Evolutionary conservation across 2,329 filamentous ascomycete species (phyloP), one percentile per base, ranked within the genome.

Genomic region (Monosporascus sp.): DNA sequence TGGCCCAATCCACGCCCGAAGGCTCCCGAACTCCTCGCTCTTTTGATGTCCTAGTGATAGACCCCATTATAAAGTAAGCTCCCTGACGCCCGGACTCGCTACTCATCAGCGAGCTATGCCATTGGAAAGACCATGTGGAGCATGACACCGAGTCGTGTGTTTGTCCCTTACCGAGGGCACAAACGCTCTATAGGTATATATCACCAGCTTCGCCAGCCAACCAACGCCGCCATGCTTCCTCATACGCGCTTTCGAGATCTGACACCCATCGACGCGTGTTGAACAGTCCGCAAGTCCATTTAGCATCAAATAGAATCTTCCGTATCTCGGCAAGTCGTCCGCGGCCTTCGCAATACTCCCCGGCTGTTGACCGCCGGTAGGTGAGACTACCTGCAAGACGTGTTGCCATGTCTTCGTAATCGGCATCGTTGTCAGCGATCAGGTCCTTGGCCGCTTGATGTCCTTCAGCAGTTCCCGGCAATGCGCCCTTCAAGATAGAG

Each of bases 221-320:
- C 93, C 94, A 99, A 66, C 84, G 82, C 62, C 80, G 79, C 94
- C 94, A 99, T 19, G 92, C 91, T 67, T 88, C 83, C 59, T 89
- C 86, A 69, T 97, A 99, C 14, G 91, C 92, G 56, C 83, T 80
- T 74, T 99, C 94, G 20, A 99, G 74, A 71, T 97, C 92, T 47
- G 79, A 75, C 26, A 97, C 93, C 94, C 94, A 99, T 61, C 94
- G 82, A 62, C 79, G 82, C 6, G 94, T 99, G 71, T 99, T 85
- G 68, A 99, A 99, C 44, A 99, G 77, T 16, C 88, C 88, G 70
- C 91, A 96, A 27, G 78, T 83, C 88, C 91, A 96, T 61, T 93
- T 86, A 64, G 84, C 86, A 57, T 90, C 81, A 74, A 92, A 97
- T 11, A 99, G 73, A 64, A 96, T 76, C 66, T 83, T 87, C 57